These are phyloP conservation scores for Picochlorum sp. DNA, from an alignment of 139 green algal species.

Conservation along the genomic window DNA sequence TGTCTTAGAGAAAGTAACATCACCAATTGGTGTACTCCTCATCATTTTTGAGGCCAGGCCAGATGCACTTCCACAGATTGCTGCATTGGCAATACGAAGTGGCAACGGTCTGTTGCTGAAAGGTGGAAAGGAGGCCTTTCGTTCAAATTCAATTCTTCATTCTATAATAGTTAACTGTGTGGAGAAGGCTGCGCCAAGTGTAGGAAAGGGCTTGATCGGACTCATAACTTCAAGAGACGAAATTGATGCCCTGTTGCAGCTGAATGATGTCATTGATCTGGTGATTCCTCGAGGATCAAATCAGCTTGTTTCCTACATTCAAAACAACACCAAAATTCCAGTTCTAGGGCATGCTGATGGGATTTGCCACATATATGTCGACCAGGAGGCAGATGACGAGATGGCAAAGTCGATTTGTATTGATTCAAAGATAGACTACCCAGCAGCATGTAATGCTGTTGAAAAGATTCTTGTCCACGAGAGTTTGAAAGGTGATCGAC, in stretches of 20 bases:
- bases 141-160: constrained; percentile 78
- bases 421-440: constrained; percentile 94
- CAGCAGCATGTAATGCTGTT: constrained; percentile 95
- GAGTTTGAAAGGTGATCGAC: constrained; percentile 19
- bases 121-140: constrained; percentile 88
- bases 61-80: constrained; percentile 92
- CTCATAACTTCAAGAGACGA: constrained; percentile 82
- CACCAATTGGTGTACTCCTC: constrained; percentile 91
- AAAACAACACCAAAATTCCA: constrained; percentile 90
- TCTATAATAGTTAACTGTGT: constrained; percentile 51
- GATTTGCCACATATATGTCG: constrained; percentile 97
- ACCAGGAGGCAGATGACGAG: constrained; percentile 51
- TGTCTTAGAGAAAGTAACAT: constrained; percentile 81
- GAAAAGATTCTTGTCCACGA: constrained; percentile 85
- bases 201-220: constrained; percentile 65
- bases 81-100: constrained; percentile 65
- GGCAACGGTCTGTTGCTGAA: constrained; percentile 86
- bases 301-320: constrained; percentile 69
- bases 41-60: constrained; percentile 98
- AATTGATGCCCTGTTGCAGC: constrained; percentile 82
- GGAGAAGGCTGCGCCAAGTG: constrained; percentile 30
- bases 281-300: constrained; percentile 93
- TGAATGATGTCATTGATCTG: constrained; percentile 92
- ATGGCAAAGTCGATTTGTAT: constrained; percentile 54
- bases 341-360: constrained; percentile 97